Evolutionary conservation across 2,329 filamentous ascomycete species (phyloP).

Genomic region (Sporothrix inflata): DNA sequence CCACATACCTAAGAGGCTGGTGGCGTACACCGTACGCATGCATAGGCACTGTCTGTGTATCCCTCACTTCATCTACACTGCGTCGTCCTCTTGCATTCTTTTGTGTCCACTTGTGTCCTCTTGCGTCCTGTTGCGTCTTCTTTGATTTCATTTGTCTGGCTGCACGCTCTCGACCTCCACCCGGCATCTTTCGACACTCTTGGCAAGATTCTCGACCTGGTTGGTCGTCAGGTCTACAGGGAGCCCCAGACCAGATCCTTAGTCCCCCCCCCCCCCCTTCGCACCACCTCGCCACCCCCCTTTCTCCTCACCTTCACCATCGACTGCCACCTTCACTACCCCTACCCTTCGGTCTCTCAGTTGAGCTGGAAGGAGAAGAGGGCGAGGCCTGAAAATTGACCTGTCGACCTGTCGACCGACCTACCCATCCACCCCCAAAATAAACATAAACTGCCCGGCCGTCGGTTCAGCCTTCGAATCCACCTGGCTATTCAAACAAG

Average conservation of each 20-base stretch:
- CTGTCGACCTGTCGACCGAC: constrained; percentile 1
- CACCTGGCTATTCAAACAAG: neutral
- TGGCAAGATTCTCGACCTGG: neutral
- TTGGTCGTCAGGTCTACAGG: neutral
- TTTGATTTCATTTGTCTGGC: neutral
- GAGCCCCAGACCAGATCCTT: neutral
- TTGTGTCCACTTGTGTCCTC: neutral
- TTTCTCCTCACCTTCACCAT: neutral
- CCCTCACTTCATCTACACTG: neutral
- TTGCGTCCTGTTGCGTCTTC: neutral
- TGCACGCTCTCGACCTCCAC: neutral
- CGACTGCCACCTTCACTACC: neutral
- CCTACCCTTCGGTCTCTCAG: neutral
- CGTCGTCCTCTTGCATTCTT: neutral
- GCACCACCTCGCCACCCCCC: constrained; percentile 3
- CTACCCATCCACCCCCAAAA: neutral
- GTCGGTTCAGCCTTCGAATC: constrained; percentile 23
- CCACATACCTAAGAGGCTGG: neutral
- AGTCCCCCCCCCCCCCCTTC: neutral
- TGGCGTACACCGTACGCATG: neutral
- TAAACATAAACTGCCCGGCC: constrained; percentile 3
- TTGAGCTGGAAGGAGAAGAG: neutral
- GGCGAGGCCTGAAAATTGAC: neutral
- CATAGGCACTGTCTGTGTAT: constrained; percentile 6
- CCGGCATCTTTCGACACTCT: too few relatives aligned